Evolutionary conservation across 2,329 filamentous ascomycete genomes (phyloP).

Genomic region (Phaeosphaeria sp.): DNA sequence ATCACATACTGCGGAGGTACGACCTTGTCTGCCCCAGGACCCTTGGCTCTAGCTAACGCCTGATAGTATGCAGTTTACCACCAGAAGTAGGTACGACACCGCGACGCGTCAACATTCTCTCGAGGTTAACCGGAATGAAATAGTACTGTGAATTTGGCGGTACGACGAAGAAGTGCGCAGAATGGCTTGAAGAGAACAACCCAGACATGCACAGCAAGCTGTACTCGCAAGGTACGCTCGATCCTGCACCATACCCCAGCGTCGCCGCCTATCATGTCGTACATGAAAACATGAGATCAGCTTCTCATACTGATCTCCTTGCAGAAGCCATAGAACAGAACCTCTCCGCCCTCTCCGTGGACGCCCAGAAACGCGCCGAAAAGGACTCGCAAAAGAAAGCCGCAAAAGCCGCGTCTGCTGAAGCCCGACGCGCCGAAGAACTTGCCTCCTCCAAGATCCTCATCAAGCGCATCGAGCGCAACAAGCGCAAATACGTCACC

Average conservation of each 20-base stretch:
- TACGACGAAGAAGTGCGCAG: conserved; percentile 94
- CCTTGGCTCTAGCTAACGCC: conserved; percentile 24
- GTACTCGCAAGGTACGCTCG: conserved; percentile 78
- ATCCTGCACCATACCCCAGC: not conserved
- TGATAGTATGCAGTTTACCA: conserved; percentile 67
- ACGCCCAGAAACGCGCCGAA: conserved; percentile 90
- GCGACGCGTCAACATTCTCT: conserved; percentile 6
- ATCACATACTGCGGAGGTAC: conserved; percentile 68
- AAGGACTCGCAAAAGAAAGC: conserved; percentile 98
- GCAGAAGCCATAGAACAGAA: conserved; percentile 75
- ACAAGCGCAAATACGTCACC: conserved; percentile 97
- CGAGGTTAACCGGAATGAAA: conserved; percentile 13
- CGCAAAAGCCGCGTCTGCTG: conserved; percentile 86
- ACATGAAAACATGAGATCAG: not conserved
- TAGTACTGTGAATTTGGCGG: conserved; percentile 99
- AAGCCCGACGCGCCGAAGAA: conserved; percentile 81
- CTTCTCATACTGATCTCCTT: conserved; percentile 4
- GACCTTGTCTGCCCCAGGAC: not conserved
- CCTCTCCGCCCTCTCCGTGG: conserved; percentile 83
- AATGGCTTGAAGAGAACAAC: conserved; percentile 85
- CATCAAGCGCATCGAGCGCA: conserved; percentile 97
- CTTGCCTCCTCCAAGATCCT: conserved; percentile 82
- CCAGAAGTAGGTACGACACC: conserved; percentile 66
- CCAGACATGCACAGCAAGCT: conserved; percentile 76
- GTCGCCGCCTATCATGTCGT: no score